Base-by-base conservation (phyloP, 192 early-diverging fungal genomes). In the Backusella morwellensis region DNA sequence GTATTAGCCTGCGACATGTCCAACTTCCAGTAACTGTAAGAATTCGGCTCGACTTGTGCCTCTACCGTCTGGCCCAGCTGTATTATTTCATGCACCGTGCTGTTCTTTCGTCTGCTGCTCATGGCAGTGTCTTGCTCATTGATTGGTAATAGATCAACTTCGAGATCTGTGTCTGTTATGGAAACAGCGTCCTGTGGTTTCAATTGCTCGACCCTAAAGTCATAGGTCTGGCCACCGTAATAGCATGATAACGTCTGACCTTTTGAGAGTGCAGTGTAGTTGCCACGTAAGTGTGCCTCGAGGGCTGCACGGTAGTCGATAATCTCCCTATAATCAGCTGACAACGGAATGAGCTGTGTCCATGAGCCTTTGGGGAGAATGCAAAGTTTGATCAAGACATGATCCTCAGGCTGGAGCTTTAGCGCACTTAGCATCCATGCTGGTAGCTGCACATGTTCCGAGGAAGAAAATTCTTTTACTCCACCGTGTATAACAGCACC, bases 161-260 rank as follows among this genome's bases (percentile, higher is more conserved):
- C 91, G 19, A 97, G 78, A 82, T 97, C 95, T 0, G 92, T 93
- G 75, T 97, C 91, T 3, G 93, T 88, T 2, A 93, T 85, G 11
- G 91, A 87, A 32, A 93, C 91, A 11, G 89, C 93, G 3, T 81
- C 75, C 1, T 82, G 84, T 0, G 93, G 92, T 80, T 94, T 87
- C 6, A 97, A 81, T 19, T 91, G 89, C 3, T 81, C 82, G 0
- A 97, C 91, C 11, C 88, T 68, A 75, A 96, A 95, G 26, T 76
- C 52, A 74, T 80, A 82, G 15, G 73, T 68, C 1, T 81, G 82
- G 0, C 81, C 79, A 8, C 84, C 86, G 26, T 92, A 88, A 7
- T 82, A 80, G 8, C 93, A 87, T 17, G 74, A 77, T 34, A 94
- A 73, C 5, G 83, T 86, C 76, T 94, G 90, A 17, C 93, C 93